Base-by-base conservation (phyloP, 164 flowering plant species). In the Paratinospora sagittata region DNA sequence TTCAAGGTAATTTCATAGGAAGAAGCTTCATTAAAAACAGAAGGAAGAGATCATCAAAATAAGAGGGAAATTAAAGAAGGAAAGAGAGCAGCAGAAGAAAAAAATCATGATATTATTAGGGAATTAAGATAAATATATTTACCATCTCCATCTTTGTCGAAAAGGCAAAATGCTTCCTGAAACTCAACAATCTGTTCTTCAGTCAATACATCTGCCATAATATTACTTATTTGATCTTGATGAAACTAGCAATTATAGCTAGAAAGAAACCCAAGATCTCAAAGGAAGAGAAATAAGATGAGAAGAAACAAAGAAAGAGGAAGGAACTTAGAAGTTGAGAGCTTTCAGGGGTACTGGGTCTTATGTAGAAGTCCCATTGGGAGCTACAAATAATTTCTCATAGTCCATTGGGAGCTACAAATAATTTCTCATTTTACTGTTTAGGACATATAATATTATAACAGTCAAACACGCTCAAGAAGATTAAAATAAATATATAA, bases 61-160 rank as follows among this genome's bases (percentile, higher is more conserved):
- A 39, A 7, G 43, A 39, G 43, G 43, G 43, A 39, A 11, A 39
- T 8, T 16, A 13, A 14, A 16, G 55, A 49, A 52, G n/a, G 1
- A 14, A 0, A 49, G 4, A 3, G 16, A 49, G 52, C 6, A 47
- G 52, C 6, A 43, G 26, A n/a, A 65, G 16, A 27, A 52, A 24
- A 30, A n/a, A 65, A 64, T 47, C 13, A 17, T 13, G 58, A 52
- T 39, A 7, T 6, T 2, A 19, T 16, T 52, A 13, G 58, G 6
- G 58, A 52, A 19, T 39, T 27, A 63, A n/a, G n/a, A n/a, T n/a
- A n/a, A n/a, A n/a, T n/a, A n/a, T n/a, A n/a, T 63, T 1, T 41
- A 85, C 88, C 88, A 73, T 84, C 87, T 58, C 87, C 85, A 81
- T 84, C 87, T 62, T 71, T 81, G 72, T 84, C 88, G 66, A 85